Base-by-base conservation (phyloP, 2,329 filamentous ascomycete genomes). In the Xylaria sp. region DNA sequence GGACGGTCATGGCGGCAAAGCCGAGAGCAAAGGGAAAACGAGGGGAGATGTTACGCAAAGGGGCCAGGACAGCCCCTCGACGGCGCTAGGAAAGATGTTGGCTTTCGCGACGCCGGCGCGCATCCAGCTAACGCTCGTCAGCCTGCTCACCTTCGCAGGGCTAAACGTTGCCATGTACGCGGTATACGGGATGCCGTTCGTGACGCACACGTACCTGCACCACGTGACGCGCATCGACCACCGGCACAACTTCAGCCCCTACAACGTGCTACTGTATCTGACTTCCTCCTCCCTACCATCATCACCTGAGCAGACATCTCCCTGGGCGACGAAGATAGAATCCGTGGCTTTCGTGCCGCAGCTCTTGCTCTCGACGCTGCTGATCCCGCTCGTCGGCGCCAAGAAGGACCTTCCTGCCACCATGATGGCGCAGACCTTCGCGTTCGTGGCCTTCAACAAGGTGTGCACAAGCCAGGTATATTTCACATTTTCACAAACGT, bases 371-470 rank as follows among this genome's bases (percentile, higher is more conserved):
- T 91, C 91, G 0, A 88, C 91, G 11, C 69, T 96, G 10, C 80
- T 91, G 4, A 89, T 98, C 43, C 90, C 92, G 0, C 73, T 97
- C 1, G 82, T 84, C 1, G 79, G 97, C 19, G 91, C 92, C 15
- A 96, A 94, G 74, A 90, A 87, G 69, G 89, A 95, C 70, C 83
- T 99, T 0, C 84, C 93, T 0, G 86, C 88, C 0, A 89, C 91
- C 4, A 93, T 98, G 91, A 85, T 98, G 64, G 92, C 92, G 3
- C 95, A 99, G 78, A 98, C 95, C 0, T 97, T 97, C 77, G 92
- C 94, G 0, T 99, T 99, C 76, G 95, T 98, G 3, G 89, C 93
- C 0, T 98, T 98, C 70, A 99, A 99, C 80, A 99, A 99, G 80
- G 95, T 99, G 64, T 98, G 94, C 83, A 99, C 95, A 3, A 97